Base-by-base conservation (phyloP, 192 early-diverging fungal genomes). In the Pilaira anomala region DNA sequence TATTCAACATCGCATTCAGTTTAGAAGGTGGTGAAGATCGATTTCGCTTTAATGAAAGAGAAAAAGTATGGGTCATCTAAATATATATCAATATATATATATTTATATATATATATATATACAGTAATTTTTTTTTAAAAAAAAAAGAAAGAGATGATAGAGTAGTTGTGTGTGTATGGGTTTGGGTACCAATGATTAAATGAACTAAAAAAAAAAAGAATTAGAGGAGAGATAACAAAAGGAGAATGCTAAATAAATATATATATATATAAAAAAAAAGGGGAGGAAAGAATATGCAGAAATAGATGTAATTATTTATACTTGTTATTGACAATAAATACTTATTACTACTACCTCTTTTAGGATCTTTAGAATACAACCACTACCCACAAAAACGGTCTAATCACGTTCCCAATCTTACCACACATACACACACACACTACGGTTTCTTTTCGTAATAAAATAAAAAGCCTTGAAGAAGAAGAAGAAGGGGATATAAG, bases 11-110 rank as follows among this genome's bases (percentile, higher is more conserved):
- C 3, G 45, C 59, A 45, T 41, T 48, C 21, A 42, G 25, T 56
- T 30, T 56, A 28, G 52, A 36, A 36, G 33, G 33, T 36, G 33
- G 55, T 24, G 53, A 25, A 33, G 62, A 64, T 19, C 63, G 63
- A n/a, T 65, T 29, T 41, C 53, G 33, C 49, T 65, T 65, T 18
- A 52, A 50, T 44, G 63, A 56, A 36, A 56, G 36, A 19, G 51
- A 39, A 30, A 56, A 56, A 19, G 52, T 13, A 18, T 40, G 24
- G 9, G 63, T 56, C 63, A 65, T 65, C 19, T 22, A 44, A 14
- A 54, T 54, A 36, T 9, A 9, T 9, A 36, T 9, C 6, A 30
- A 33, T 54, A 30, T 54, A 54, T 53, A 55, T 33, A 14, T 36
- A 36, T n/a, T n/a, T n/a, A n/a, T 9, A 36, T 9, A 36, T 54